phyloP scores from a whole-genome alignment of 139 green algal species.

The Volvox africanus region DNA sequence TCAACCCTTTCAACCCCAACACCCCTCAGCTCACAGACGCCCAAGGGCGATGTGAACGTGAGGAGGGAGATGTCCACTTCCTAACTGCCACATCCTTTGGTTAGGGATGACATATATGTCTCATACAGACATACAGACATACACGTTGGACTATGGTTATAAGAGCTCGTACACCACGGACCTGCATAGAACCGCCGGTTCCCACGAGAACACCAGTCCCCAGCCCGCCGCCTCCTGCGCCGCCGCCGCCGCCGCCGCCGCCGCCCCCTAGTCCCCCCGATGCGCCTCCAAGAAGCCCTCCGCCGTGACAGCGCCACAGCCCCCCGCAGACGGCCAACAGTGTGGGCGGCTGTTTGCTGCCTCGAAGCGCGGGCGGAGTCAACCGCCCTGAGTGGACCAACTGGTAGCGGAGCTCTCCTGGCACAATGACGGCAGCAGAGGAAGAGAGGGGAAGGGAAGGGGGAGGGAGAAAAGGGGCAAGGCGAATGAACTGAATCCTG shows the following conservation, averaged over 20 bases:
- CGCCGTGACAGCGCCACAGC: constrained; percentile 15
- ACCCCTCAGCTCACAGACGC: too few species aligned
- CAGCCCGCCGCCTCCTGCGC: not conserved
- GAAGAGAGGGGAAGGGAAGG: not conserved
- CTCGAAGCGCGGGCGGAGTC: constrained; percentile 35
- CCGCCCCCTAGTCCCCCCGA: not conserved
- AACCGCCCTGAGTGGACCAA: constrained; percentile 32
- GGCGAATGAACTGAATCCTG: too few species aligned
- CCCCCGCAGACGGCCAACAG: constrained; percentile 40
- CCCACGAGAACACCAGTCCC: not conserved
- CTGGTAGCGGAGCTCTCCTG: constrained; percentile 61
- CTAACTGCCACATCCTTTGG: too few species aligned
- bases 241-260: not conserved
- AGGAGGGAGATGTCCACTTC: too few species aligned
- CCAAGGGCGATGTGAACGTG: too few species aligned
- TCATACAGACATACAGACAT: too few species aligned
- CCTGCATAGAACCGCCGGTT: too few species aligned
- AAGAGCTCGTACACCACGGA: too few species aligned
- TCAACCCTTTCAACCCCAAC: too few species aligned
- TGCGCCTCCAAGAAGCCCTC: not conserved
- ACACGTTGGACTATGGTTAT: too few species aligned
- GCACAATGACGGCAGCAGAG: not conserved
- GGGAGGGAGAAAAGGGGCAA: not conserved
- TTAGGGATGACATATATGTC: too few species aligned
- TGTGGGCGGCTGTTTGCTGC: not conserved